Evolutionary conservation across 306 rosid species (phyloP), one percentile per base, ranked within the genome.

Genomic region (Cucurbita moschata): DNA sequence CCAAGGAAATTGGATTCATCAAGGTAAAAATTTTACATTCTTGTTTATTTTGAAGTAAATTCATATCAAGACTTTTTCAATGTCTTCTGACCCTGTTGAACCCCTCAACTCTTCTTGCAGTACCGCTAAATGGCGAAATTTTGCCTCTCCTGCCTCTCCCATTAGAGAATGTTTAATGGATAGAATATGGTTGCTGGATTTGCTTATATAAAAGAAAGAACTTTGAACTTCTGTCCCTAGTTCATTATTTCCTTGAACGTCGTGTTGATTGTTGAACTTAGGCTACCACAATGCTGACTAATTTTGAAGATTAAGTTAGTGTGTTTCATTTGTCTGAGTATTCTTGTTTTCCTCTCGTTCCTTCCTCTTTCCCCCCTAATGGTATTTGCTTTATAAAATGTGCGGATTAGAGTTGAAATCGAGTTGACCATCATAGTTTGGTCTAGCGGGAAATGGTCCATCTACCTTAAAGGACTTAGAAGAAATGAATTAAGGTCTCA

Each of bases 1-100:
- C 98, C 83, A 94, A 94, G 89, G 95, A 94, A 77, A 94, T 94
- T 73, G 96, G 98, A 61, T 94, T 94, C 87, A 89, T 90, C 1
- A 94, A 94, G 98, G 97, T 89, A 63, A 55, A 26, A 0, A 1
- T 40, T 18, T 50, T 73, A 6, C 43, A 3, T 7, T 44, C 3
- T 10, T 14, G 14, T 11, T 56, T 19, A 6, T 38, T 42, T 72
- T 46, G 46, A 37, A 18, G 18, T 19, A 44, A 21, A 7, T 47
- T 6, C 26, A 66, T 5, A 12, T 6, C 5, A 5, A n/a, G 38
- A 8, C 1, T 11, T 56, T 4, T 55, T 73, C 16, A n/a, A 18
- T 52, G 1, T 47, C 64, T 40, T n/a, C 38, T 73, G 67, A 12
- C 4, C 44, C 39, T 23, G 18, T 30, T 71, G 75, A 16, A 35